Evolutionary conservation across 768 basidiomycete species (phyloP).

Genomic region (Boletus rubescentipes): DNA sequence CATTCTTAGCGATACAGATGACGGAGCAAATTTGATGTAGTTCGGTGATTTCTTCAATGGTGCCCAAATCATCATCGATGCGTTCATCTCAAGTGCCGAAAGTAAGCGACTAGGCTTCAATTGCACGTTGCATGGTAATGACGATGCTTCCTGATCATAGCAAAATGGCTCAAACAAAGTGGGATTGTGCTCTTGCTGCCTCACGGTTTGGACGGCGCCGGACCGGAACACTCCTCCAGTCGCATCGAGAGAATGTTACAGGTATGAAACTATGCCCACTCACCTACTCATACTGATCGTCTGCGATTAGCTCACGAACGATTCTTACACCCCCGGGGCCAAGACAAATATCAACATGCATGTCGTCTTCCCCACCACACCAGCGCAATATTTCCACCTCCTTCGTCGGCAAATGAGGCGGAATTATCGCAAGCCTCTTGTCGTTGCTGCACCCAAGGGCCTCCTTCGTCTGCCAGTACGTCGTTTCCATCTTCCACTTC

Average conservation of each 20-base stretch:
- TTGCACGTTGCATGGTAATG: neutral
- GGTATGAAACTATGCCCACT: slow-evolving; percentile 37
- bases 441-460: slow-evolving; percentile 84
- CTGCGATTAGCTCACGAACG: slow-evolving; percentile 69
- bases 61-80: slow-evolving; percentile 85
- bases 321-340: slow-evolving; percentile 42
- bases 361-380: slow-evolving; percentile 82
- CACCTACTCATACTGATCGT: neutral
- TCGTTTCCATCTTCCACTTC: slow-evolving; percentile 4
- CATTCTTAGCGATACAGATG: neutral
- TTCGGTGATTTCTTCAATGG: slow-evolving; percentile 96
- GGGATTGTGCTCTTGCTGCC: slow-evolving; percentile 84
- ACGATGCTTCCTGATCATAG: slow-evolving; percentile 35
- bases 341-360: slow-evolving; percentile 74
- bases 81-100: slow-evolving; percentile 81
- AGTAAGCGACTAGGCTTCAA: slow-evolving; percentile 44
- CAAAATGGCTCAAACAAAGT: slow-evolving; percentile 93
- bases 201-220: slow-evolving; percentile 90
- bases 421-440: slow-evolving; percentile 83
- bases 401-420: slow-evolving; percentile 82
- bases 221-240: slow-evolving; percentile 90
- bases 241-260: slow-evolving; percentile 91
- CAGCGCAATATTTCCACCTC: slow-evolving; percentile 92
- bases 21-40: slow-evolving; percentile 30
- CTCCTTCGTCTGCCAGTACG: slow-evolving; percentile 73